Evolutionary conservation across 805 yeast species (phyloP), one percentile per base, ranked within the genome.

Genomic region (Candida arabinofermentans): DNA sequence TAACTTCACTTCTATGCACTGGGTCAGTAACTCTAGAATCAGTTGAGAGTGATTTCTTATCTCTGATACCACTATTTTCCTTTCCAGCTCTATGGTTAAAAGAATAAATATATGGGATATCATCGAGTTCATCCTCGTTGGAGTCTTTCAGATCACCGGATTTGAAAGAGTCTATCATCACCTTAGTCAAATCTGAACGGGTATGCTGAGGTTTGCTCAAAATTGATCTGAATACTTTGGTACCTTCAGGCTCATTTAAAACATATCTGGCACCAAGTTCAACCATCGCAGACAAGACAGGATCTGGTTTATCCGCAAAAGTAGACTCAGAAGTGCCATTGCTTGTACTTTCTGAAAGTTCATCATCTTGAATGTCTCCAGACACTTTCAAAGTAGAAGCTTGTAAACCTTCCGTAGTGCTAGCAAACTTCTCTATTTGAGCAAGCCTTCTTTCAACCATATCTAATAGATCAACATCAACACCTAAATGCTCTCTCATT

Each of bases 401-500:
- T 27, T 59, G 54, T 33, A 64, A 24, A 2, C 81, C 82, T 10
- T 60, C 57, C 1, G 50, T 38, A 0, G 76, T 61, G 14, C 51
- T 53, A 2, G 81, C 77, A 54, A 69, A 67, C 5, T 60, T 58
- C 44, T 75, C 79, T 46, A 76, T 69, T 37, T 67, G 65, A 14
- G 62, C 57, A 41, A 86, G 83, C 51, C 85, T 72, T 50, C 90
- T 71, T 57, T 89, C 96, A 24, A 88, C 84, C 34, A 84, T 64
- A 42, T 90, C 97, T 21, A 89, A 64, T 13, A 83, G 69, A 62
- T 90, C 97, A 33, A 89, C 93, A 61, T 89, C 95, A 40, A 95
- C 83, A 21, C 99, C 99, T 21, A 93, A 60, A 65, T 93, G 99
- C 58, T 93, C 99, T 49, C 99, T 76, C 99, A 93, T 93, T 38